phyloP scores from a whole-genome alignment of 208 protist species.

The Herpetomonas samuelpessoai region DNA sequence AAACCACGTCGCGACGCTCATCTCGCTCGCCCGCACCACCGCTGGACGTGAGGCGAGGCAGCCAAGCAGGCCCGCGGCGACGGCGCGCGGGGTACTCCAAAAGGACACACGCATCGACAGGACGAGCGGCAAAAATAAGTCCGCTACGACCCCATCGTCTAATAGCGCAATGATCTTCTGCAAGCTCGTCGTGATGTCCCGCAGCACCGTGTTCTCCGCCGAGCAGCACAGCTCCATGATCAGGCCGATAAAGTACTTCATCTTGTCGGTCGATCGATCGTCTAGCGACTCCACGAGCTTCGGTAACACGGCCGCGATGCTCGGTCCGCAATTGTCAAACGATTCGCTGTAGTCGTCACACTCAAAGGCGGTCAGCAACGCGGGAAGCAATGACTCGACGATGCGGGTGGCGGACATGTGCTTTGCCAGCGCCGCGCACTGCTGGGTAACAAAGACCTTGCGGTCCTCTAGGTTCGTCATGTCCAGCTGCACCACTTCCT shows the following conservation, averaged over 20 bases:
- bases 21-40: slow-evolving; percentile 39
- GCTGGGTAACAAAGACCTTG: slow-evolving; percentile 44
- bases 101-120: slow-evolving; percentile 60
- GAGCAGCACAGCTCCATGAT: slow-evolving; percentile 71
- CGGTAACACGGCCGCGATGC: slow-evolving; percentile 50
- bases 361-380: slow-evolving; percentile 51
- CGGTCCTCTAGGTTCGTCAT: slow-evolving; percentile 47
- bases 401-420: slow-evolving; percentile 53
- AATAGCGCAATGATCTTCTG: slow-evolving; percentile 33
- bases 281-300: slow-evolving; percentile 43
- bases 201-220: slow-evolving; percentile 43
- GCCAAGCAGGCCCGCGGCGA: slow-evolving; percentile 59
- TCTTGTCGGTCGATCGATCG: slow-evolving; percentile 22
- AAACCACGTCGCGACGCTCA: slow-evolving; percentile 61
- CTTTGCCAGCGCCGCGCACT: slow-evolving; percentile 30
- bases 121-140: slow-evolving; percentile 56
- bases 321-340: slow-evolving; percentile 55
- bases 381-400: slow-evolving; percentile 57
- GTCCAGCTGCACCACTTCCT: slow-evolving; percentile 16
- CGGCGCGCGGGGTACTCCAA: slow-evolving; percentile 62
- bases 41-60: slow-evolving; percentile 40
- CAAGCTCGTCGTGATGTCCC: slow-evolving; percentile 34
- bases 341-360: slow-evolving; percentile 53
- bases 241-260: slow-evolving; percentile 68
- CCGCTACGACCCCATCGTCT: slow-evolving; percentile 34